A percentile compares a stretch with the other conserved stretches of the same genome.
These are phyloP conservation scores for Ramalina intermedia DNA, from an alignment of 495 filamentous ascomycete species.

Conservation along the genomic window DNA sequence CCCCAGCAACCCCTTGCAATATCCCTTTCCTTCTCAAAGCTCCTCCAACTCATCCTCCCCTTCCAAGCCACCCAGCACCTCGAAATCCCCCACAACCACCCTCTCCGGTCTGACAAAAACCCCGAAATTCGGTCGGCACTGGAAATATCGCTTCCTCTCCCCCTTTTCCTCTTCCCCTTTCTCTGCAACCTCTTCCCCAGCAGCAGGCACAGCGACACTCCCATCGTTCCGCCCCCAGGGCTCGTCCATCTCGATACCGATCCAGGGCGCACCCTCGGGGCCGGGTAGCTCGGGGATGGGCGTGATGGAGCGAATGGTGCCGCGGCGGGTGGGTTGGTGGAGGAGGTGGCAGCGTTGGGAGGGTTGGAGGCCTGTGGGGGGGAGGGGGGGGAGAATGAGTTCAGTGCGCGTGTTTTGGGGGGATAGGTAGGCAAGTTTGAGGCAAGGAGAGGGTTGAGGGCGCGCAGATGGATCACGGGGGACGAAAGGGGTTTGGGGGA, in stretches of 20 bases:
- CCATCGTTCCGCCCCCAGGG: constrained; percentile 86
- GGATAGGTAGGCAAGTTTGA: too few relatives aligned
- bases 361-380: background rate
- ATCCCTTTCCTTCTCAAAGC: constrained; percentile 34
- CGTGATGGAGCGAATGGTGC: constrained; percentile 72
- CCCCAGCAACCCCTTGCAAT: background rate
- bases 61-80: constrained; percentile 40
- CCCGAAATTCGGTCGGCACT: constrained; percentile 54
- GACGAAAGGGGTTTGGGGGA: background rate
- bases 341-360: constrained; percentile 47
- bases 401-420: too few relatives aligned
- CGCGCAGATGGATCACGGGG: too few relatives aligned
- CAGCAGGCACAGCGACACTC: constrained; percentile 31
- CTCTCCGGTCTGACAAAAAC: constrained; percentile 83
- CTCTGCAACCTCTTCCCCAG: background rate
- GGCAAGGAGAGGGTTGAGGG: too few relatives aligned
- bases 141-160: constrained; percentile 57
- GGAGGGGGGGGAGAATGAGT: background rate
- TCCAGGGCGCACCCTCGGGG: constrained; percentile 55
- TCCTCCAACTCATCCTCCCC: constrained; percentile 83
- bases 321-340: constrained; percentile 55
- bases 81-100: constrained; percentile 77
- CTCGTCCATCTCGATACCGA: constrained; percentile 75
- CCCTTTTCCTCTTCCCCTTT: background rate
- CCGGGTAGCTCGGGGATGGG: constrained; percentile 67